phyloP scores from a whole-genome alignment of 192 early-diverging fungal species.

The Coemansia brasiliensis region DNA sequence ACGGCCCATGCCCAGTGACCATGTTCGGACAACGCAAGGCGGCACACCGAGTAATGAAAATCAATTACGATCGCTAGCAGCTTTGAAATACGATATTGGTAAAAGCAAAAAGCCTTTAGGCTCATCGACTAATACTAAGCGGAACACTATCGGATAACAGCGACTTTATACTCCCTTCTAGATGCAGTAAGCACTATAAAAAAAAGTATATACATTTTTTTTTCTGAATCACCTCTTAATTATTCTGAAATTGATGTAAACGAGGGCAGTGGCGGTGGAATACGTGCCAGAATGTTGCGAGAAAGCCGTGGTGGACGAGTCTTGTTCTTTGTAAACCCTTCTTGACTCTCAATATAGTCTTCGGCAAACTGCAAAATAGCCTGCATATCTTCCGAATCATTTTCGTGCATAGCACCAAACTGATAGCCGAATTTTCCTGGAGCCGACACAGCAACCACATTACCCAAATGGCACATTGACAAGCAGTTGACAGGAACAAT shows the following conservation, averaged over 20 bases:
- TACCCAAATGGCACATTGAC: constrained; percentile 52
- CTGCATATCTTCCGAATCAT: constrained; percentile 51
- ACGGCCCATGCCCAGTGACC: not conserved
- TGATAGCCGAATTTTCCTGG: constrained; percentile 54
- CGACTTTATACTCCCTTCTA: too few relatives aligned
- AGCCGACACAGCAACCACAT: constrained; percentile 42
- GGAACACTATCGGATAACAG: constrained; percentile 33
- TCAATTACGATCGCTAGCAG: not conserved
- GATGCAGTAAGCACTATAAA: too few relatives aligned
- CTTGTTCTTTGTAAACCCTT: constrained; percentile 54
- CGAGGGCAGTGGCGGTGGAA: constrained; percentile 38
- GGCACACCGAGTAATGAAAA: not conserved
- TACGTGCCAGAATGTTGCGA: constrained; percentile 47
- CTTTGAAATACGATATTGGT: not conserved
- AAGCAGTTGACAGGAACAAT: constrained; percentile 51
- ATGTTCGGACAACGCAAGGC: not conserved
- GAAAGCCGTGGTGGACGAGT: constrained; percentile 37
- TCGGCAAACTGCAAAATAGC: constrained; percentile 55
- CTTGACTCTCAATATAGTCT: constrained; percentile 50
- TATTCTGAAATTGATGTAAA: constrained; percentile 47
- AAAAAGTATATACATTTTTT: too few relatives aligned
- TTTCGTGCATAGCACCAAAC: constrained; percentile 53
- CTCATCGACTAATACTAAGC: constrained; percentile 12
- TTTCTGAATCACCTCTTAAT: too few relatives aligned
- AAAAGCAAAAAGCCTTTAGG: not conserved